phyloP scores from a whole-genome alignment of 495 filamentous ascomycete genomes.

The Penicillium waksmanii region DNA sequence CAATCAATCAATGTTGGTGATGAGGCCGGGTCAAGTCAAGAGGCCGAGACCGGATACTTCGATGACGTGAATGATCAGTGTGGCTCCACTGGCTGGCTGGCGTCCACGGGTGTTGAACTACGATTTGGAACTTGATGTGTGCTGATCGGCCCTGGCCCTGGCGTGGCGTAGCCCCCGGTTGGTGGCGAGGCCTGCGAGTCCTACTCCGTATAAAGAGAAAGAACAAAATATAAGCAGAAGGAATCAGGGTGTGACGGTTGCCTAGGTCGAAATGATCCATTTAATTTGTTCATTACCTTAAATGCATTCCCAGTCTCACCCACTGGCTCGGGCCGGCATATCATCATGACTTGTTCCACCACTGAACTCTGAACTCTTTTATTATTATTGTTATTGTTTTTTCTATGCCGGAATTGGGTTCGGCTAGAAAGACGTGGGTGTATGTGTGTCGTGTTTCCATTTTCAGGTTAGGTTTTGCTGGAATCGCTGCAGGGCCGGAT shows the following conservation, averaged over 20 bases:
- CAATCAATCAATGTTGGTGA: background rate
- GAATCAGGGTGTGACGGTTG: background rate
- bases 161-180: background rate
- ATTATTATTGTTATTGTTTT: no score
- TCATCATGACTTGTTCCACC: conserved; percentile 3
- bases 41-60: background rate
- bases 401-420: background rate
- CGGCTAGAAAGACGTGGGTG: background rate
- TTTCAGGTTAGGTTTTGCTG: background rate
- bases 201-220: no score
- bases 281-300: background rate
- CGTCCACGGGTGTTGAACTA: background rate
- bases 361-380: background rate
- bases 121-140: background rate
- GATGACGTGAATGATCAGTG: conserved; percentile 4
- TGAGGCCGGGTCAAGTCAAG: background rate
- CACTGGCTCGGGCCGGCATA: background rate
- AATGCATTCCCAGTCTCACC: background rate
- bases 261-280: background rate
- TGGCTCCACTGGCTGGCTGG: background rate
- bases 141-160: background rate
- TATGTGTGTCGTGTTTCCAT: background rate
- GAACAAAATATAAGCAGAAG: background rate
- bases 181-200: background rate
- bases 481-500: conserved; percentile 2